phyloP scores from a whole-genome alignment of 306 rosid species.

The Gillenia trifoliata region DNA sequence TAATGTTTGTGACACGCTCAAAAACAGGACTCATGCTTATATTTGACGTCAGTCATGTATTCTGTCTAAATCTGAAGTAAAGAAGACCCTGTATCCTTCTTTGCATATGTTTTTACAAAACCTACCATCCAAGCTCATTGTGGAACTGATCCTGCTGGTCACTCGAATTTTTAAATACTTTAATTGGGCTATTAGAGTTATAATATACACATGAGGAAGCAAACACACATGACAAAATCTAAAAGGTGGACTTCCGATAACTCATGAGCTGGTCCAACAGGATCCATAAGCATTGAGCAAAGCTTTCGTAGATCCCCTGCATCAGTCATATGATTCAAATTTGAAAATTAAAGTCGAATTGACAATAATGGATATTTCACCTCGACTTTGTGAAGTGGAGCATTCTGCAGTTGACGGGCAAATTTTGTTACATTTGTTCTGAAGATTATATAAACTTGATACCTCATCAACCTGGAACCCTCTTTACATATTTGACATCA shows the following conservation, averaged over 20 bases:
- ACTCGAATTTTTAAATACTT: not conserved
- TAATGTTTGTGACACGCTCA: not conserved
- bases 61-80: no score
- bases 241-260: not conserved
- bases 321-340: constrained; percentile 26
- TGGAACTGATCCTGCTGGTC: not conserved
- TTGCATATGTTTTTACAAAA: not conserved
- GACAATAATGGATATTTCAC: not conserved
- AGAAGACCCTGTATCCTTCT: not conserved
- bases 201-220: not conserved
- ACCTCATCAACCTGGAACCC: not conserved
- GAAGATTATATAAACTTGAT: not conserved
- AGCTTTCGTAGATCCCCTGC: constrained; percentile 22
- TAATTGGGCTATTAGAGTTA: not conserved
- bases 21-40: not conserved
- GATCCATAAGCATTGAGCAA: not conserved
- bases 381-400: constrained; percentile 7
- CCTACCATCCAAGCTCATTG: not conserved
- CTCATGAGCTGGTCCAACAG: not conserved
- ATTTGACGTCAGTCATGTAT: no score
- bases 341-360: not conserved
- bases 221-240: not conserved
- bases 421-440: not conserved
- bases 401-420: not conserved
- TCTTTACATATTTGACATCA: not conserved